Percentiles rank a stretch among this genome's conserved stretches.
Conservation (phyloP, 176 grass and related monocot species). For the Juncus effusus region DNA sequence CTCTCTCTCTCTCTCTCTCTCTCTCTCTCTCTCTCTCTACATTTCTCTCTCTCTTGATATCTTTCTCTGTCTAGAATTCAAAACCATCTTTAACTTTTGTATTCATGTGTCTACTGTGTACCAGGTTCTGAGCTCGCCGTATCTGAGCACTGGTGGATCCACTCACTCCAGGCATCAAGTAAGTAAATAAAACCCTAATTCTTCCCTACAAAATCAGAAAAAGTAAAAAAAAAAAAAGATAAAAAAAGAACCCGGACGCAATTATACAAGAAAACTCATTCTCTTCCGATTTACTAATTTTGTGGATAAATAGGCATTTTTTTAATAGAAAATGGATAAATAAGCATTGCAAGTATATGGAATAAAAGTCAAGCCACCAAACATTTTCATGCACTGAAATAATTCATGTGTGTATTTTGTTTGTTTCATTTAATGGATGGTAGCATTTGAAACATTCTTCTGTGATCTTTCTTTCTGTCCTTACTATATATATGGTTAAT, state of each 20-base stretch:
- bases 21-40: slow-evolving; percentile 20
- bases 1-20: slow-evolving; percentile 1
- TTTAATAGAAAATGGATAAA: no score
- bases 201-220: background rate
- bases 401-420: no score
- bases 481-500: no score
- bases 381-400: no score
- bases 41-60: slow-evolving; percentile 17
- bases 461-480: no score
- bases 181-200: slow-evolving; percentile 22
- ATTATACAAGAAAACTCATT: slow-evolving; percentile 9
- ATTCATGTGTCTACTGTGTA: slow-evolving; percentile 19
- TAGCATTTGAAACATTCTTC: no score
- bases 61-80: background rate
- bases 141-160: slow-evolving; percentile 40
- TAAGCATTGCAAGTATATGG: no score
- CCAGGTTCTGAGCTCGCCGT: slow-evolving; percentile 91
- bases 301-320: no score
- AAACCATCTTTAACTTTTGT: slow-evolving; percentile 6
- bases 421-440: no score
- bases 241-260: slow-evolving; percentile 14
- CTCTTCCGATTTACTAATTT: background rate
- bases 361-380: no score
- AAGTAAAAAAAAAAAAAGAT: slow-evolving; percentile 15
- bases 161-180: slow-evolving; percentile 27